phyloP scores from a whole-genome alignment of 164 flowering plant genomes.

The Liquidambar formosana region DNA sequence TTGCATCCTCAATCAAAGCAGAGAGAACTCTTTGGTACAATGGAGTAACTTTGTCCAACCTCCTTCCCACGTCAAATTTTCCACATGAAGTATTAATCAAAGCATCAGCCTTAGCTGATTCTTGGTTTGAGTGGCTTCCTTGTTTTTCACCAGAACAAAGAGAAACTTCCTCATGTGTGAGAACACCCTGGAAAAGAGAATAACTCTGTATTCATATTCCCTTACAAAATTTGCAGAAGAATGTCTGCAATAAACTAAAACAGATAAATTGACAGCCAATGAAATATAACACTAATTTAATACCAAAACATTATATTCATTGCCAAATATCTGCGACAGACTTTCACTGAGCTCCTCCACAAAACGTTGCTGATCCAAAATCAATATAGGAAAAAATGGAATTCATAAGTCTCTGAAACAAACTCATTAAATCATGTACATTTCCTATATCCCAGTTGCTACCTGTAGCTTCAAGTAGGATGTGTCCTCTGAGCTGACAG shows the following conservation, averaged over 20 bases:
- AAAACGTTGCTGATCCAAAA: constrained; percentile 24
- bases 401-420: not conserved
- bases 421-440: too few relatives aligned
- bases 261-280: not conserved
- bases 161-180: constrained; percentile 10
- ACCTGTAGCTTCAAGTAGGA: constrained; percentile 42
- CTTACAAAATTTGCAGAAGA: not conserved
- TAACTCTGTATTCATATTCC: not conserved
- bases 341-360: constrained; percentile 31
- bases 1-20: constrained; percentile 46
- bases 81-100: too few relatives aligned
- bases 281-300: not conserved
- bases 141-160: constrained; percentile 8
- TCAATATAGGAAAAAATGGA: not conserved
- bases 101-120: constrained; percentile 10
- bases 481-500: constrained; percentile 29
- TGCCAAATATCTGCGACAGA: constrained; percentile 21
- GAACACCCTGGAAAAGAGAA: constrained; percentile 19
- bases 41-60: constrained; percentile 22
- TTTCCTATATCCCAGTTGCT: not conserved
- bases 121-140: constrained; percentile 6
- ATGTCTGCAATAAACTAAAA: not conserved
- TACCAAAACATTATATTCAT: constrained; percentile 27
- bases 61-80: constrained; percentile 17
- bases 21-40: constrained; percentile 44